Percentiles rank a stretch among this genome's conserved stretches.
Conservation (phyloP, 495 filamentous ascomycete species). For the Lasiosphaeria ovina region DNA sequence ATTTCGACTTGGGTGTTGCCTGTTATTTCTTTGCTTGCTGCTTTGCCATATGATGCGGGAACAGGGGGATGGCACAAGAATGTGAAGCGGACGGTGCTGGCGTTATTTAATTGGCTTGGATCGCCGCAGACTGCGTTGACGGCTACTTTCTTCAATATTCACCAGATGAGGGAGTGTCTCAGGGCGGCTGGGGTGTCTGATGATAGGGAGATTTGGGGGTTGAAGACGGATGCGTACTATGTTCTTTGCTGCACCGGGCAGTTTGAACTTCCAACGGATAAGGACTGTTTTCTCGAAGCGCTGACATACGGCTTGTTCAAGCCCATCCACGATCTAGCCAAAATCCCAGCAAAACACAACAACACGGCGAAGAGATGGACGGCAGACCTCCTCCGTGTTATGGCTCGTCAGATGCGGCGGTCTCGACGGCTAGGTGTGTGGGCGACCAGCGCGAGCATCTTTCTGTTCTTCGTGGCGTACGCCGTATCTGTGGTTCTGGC, state of each 20-base stretch:
- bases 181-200: not conserved
- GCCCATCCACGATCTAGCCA: not conserved
- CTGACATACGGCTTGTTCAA: conserved; percentile 17
- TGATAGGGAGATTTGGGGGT: not conserved
- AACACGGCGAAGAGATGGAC: conserved; percentile 3
- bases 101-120: conserved; percentile 22
- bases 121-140: conserved; percentile 22
- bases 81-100: no score
- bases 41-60: conserved; percentile 20
- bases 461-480: conserved; percentile 30
- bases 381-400: conserved; percentile 12
- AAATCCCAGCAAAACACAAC: not conserved
- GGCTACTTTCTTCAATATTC: conserved; percentile 23
- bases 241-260: conserved; percentile 20
- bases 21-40: conserved; percentile 20
- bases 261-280: conserved; percentile 8
- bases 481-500: conserved; percentile 45
- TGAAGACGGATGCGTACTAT: conserved; percentile 18
- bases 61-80: conserved; percentile 7
- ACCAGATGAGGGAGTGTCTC: conserved; percentile 20
- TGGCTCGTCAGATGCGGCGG: conserved; percentile 16
- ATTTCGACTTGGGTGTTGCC: conserved; percentile 23
- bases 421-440: conserved; percentile 15
- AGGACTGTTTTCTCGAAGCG: not conserved
- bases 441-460: conserved; percentile 7